phyloP scores from a whole-genome alignment of 768 basidiomycete species.

The Russula sp. region DNA sequence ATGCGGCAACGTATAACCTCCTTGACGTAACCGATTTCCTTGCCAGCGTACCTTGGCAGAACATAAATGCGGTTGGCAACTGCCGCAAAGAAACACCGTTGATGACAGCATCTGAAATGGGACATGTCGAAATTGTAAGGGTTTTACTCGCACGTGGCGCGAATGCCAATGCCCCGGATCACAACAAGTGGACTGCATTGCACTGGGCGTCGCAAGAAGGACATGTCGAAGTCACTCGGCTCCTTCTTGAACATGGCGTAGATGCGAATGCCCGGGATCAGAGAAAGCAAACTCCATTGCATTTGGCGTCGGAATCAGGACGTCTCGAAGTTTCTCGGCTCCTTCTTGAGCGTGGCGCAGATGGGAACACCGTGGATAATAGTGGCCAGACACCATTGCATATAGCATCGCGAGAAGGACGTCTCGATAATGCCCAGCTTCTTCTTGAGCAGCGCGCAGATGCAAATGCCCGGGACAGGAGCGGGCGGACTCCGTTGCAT shows the following conservation, averaged over 20 bases:
- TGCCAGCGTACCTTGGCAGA: not conserved
- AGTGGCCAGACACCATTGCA: not conserved
- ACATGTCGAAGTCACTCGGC: not conserved
- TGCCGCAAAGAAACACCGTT: not conserved
- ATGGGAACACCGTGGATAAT: not conserved
- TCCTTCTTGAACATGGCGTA: not conserved
- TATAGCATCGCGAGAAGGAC: not conserved
- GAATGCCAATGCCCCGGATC: not conserved
- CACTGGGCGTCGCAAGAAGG: not conserved
- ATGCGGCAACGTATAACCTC: not conserved
- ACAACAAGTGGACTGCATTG: not conserved
- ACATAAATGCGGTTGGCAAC: not conserved
- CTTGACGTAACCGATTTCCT: not conserved
- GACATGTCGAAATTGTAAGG: not conserved
- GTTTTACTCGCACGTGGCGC: not conserved
- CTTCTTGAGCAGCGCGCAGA: not conserved
- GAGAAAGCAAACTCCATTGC: not conserved
- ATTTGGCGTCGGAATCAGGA: not conserved
- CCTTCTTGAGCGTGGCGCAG: not conserved
- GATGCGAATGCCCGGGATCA: not conserved
- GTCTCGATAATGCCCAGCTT: not conserved
- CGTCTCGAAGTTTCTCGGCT: not conserved
- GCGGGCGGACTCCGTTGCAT: too few species aligned
- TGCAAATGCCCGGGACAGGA: not conserved
- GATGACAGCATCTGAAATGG: not conserved